phyloP scores from a whole-genome alignment of 345 rosid genomes.

The Noccaea bulbosa region DNA sequence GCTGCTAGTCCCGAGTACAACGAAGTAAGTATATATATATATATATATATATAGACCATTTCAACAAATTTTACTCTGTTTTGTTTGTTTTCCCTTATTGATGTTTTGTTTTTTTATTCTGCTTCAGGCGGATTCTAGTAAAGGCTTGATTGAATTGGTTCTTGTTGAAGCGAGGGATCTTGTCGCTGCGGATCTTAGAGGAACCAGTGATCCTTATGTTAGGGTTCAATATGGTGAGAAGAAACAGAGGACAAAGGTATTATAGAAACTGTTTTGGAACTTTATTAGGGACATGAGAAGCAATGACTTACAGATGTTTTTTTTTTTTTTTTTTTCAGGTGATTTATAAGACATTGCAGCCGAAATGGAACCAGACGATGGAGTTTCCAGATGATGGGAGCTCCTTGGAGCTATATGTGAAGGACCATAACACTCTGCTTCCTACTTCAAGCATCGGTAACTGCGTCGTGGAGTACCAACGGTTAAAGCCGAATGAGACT shows the following conservation, averaged over 20 bases:
- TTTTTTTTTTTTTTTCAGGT: slow-evolving; percentile 52
- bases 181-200: slow-evolving; percentile 90
- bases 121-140: slow-evolving; percentile 62
- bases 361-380: slow-evolving; percentile 88
- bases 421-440: slow-evolving; percentile 85
- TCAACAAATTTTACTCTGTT: slow-evolving; percentile 12
- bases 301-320: background rate
- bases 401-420: slow-evolving; percentile 72
- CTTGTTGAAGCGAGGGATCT: slow-evolving; percentile 89
- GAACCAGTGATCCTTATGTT: slow-evolving; percentile 98
- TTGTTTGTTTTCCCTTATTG: slow-evolving; percentile 24
- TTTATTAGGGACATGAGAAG: background rate
- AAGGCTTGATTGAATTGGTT: slow-evolving; percentile 88
- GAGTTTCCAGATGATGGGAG: slow-evolving; percentile 91
- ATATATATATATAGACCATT: background rate
- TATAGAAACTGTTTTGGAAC: background rate
- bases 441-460: slow-evolving; percentile 84
- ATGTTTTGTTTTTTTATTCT: background rate
- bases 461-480: slow-evolving; percentile 85
- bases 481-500: slow-evolving; percentile 76
- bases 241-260: slow-evolving; percentile 93
- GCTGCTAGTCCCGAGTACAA: slow-evolving; percentile 56
- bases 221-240: slow-evolving; percentile 84
- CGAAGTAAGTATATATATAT: slow-evolving; percentile 62
- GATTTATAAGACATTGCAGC: slow-evolving; percentile 70